phyloP scores from a whole-genome alignment of 2,329 filamentous ascomycete species.

The Xylaria sp. region DNA sequence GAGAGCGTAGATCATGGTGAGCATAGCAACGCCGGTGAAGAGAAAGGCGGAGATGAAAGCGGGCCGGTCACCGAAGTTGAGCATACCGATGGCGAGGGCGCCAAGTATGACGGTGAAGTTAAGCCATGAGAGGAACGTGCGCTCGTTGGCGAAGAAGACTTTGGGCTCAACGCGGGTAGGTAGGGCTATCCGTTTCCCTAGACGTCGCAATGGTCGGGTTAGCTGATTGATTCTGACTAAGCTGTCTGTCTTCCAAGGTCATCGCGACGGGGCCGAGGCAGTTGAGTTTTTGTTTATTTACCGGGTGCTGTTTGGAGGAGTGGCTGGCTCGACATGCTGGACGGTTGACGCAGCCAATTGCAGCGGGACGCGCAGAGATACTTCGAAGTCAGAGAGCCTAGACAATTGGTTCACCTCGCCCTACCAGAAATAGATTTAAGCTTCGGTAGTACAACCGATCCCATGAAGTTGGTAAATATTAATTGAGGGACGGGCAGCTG shows the following conservation, averaged over 20 bases:
- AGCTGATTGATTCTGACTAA: constrained; percentile 7
- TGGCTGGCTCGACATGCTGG: constrained; percentile 89
- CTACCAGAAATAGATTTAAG: background rate
- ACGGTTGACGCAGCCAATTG: constrained; percentile 2
- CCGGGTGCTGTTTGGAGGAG: constrained; percentile 93
- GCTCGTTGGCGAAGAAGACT: constrained; percentile 99
- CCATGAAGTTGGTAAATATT: constrained; percentile 5
- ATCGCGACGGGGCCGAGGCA: constrained; percentile 3
- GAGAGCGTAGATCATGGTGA: constrained; percentile 93
- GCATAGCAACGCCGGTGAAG: constrained; percentile 94
- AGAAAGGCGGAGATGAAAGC: constrained; percentile 93
- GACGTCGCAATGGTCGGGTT: constrained; percentile 2
- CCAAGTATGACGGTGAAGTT: constrained; percentile 99
- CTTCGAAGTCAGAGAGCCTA: background rate
- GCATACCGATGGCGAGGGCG: constrained; percentile 92
- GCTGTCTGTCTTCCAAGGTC: background rate
- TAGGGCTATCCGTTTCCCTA: constrained; percentile 97
- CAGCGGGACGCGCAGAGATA: constrained; percentile 1
- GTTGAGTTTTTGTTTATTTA: constrained; percentile 53
- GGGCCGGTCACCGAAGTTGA: constrained; percentile 96
- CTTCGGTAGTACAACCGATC: background rate
- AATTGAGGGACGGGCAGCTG: constrained; percentile 6
- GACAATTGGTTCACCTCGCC: constrained; percentile 6
- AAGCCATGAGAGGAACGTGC: constrained; percentile 98
- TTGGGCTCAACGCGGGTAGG: constrained; percentile 98